A percentile compares a stretch with the other conserved stretches of the same genome.
Evolutionary conservation across 2,329 filamentous ascomycete genomes (phyloP).

Genomic region (Sarocladium brachiariae): DNA sequence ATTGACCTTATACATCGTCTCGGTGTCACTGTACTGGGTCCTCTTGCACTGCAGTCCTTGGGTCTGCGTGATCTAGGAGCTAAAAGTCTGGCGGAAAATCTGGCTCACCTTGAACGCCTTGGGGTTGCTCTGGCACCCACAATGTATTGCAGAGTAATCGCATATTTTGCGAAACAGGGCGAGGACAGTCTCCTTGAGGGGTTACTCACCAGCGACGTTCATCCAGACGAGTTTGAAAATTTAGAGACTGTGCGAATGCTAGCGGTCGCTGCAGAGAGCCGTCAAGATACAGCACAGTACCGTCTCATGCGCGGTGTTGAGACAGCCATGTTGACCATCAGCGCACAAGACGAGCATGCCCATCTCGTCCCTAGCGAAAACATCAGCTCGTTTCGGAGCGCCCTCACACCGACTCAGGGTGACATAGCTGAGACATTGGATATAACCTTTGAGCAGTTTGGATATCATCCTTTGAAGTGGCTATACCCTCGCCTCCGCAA

Average conservation of each 20-base stretch:
- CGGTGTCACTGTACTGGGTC: slow-evolving; percentile 65
- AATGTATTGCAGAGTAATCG: slow-evolving; percentile 59
- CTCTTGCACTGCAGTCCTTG: slow-evolving; percentile 70
- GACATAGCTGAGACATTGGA: slow-evolving; percentile 21
- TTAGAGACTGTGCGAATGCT: slow-evolving; percentile 24
- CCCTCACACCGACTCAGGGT: slow-evolving; percentile 14
- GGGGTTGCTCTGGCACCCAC: slow-evolving; percentile 57
- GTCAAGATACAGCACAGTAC: slow-evolving; percentile 14
- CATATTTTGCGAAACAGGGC: slow-evolving; percentile 52
- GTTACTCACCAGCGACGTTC: slow-evolving; percentile 43
- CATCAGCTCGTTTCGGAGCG: neutral
- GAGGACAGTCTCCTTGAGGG: slow-evolving; percentile 42
- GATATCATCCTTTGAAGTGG: slow-evolving; percentile 19
- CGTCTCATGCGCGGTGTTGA: slow-evolving; percentile 8
- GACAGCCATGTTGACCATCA: slow-evolving; percentile 1
- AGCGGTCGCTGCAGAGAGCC: neutral
- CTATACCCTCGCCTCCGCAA: slow-evolving; percentile 13
- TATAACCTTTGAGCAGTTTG: slow-evolving; percentile 20
- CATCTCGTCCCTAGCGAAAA: neutral
- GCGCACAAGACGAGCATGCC: slow-evolving; percentile 4
- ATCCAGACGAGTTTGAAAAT: slow-evolving; percentile 47
- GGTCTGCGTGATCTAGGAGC: slow-evolving; percentile 56
- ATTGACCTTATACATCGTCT: slow-evolving; percentile 64
- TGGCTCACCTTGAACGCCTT: slow-evolving; percentile 53
- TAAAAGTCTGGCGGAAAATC: slow-evolving; percentile 47